Percentiles rank a stretch among this genome's conserved stretches.
These are phyloP conservation scores for Gilbertella persicaria DNA, from an alignment of 371 early-diverging fungal species.

Conservation along the genomic window DNA sequence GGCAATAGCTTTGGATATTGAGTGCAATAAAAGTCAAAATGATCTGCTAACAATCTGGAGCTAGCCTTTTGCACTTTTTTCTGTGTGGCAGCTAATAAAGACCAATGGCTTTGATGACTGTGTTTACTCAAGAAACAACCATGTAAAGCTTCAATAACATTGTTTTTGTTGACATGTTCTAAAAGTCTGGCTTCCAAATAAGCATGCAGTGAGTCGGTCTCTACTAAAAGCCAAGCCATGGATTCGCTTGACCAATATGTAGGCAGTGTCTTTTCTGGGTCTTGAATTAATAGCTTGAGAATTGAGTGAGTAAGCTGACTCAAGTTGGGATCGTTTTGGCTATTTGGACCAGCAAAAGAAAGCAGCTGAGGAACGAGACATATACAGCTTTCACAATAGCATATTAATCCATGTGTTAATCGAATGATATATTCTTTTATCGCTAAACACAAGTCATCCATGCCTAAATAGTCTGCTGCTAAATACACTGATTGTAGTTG, in stretches of 20 bases:
- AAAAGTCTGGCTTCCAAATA: constrained; percentile 20
- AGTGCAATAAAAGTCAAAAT: constrained; percentile 32
- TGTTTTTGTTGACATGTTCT: constrained; percentile 26
- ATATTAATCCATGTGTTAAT: constrained; percentile 25
- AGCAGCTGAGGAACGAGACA: constrained; percentile 22
- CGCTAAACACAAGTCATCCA: constrained; percentile 22
- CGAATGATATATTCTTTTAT: constrained; percentile 17
- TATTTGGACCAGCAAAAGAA: constrained; percentile 21
- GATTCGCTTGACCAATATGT: constrained; percentile 28
- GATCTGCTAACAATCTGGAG: constrained; percentile 18
- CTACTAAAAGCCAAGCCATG: constrained; percentile 17
- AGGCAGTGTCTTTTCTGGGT: constrained; percentile 30
- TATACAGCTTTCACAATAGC: constrained; percentile 32
- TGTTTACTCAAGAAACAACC: constrained; percentile 23
- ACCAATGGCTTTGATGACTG: not conserved
- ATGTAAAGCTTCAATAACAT: constrained; percentile 34
- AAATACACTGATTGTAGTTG: constrained; percentile 25
- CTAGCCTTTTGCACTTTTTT: constrained; percentile 1
- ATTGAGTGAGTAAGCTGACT: constrained; percentile 19
- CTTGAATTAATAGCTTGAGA: constrained; percentile 22
- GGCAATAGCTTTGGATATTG: constrained; percentile 34
- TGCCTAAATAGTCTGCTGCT: constrained; percentile 42
- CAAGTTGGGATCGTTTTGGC: constrained; percentile 16
- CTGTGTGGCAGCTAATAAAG: not conserved
- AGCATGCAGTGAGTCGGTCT: constrained; percentile 21